These are phyloP conservation scores for Ceratobasidium papillatum DNA, from an alignment of 1,284 basidiomycete genomes.

Conservation along the genomic window DNA sequence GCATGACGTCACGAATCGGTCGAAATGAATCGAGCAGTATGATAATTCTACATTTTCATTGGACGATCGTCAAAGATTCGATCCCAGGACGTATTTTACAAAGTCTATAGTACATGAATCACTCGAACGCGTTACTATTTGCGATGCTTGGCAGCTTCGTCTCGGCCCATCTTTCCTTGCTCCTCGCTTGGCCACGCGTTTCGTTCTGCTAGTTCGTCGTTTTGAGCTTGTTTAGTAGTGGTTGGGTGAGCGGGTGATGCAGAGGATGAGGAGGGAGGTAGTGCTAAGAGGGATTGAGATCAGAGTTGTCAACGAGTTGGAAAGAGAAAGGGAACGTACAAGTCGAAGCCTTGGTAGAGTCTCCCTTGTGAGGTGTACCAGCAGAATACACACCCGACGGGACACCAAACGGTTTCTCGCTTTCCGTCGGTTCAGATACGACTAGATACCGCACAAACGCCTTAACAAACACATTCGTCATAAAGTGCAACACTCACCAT, in stretches of 20 bases:
- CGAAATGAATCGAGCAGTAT: background rate
- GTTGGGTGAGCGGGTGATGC: constrained; percentile 24
- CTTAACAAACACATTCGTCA: background rate
- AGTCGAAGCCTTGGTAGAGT: constrained; percentile 24
- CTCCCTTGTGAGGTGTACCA: constrained; percentile 17
- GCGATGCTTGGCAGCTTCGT: constrained; percentile 32
- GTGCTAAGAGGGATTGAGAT: background rate
- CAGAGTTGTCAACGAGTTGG: background rate
- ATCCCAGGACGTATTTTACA: background rate
- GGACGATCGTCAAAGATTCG: background rate
- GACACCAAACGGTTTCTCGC: constrained; percentile 32
- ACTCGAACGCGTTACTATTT: background rate
- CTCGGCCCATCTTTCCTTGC: constrained; percentile 33
- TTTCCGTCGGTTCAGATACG: constrained; percentile 28
- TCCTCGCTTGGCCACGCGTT: constrained; percentile 41
- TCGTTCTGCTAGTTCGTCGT: constrained; percentile 29
- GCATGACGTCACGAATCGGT: background rate
- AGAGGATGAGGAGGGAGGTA: constrained; percentile 22
- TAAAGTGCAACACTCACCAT: background rate
- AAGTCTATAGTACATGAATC: background rate
- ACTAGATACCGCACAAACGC: background rate
- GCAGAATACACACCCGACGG: constrained; percentile 29
- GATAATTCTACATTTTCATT: background rate
- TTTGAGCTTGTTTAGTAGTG: constrained; percentile 10
- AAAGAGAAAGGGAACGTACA: constrained; percentile 12